Evolutionary conservation across 352 stramenopile genomes (phyloP), one percentile per base, ranked within the genome.

Genomic region (Phytophthora multivora): DNA sequence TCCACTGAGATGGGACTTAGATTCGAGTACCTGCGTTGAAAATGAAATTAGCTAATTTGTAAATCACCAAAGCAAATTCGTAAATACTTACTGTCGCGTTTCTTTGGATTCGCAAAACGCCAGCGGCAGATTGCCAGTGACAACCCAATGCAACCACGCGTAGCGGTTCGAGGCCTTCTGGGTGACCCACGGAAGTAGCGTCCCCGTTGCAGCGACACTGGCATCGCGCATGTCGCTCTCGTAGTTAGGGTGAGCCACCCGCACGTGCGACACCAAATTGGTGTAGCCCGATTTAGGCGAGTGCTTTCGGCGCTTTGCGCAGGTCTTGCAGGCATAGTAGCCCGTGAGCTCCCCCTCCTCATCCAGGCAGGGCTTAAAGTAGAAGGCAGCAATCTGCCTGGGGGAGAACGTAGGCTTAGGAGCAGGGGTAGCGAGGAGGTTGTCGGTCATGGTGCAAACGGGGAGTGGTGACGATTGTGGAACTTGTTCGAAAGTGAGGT

Each of bases 121-220:
- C 15, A 51, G 26, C 2, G 53, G 33, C 13, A 63, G 15, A 15
- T 57, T 63, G 12, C 21, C 23, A 13, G 8, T 51, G 12, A 57
- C 46, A 21, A 63, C 19, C 46, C 55, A 63, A 9, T 13, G n/a
- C 25, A 57, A 3, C 38, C 55, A 57, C 10, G 38, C 23, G 19
- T 63, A 63, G 4, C 46, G 45, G 28, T 51, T 63, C 8, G 46
- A 51, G 18, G 38, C 46, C 11, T 56, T 56, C 52, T 51, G 55
- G 28, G n/a, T 51, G 2, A 56, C 46, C 38, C 45, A 56, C 12
- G 25, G 55, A 8, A 48, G 15, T 8, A 54, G 15, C 4, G 21
- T 53, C 4, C 42, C 53, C 2, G 33, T 45, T 7, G 51, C 51
- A 2, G 53, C 42, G 2, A 47, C 33, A 13, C 42, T 48, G 18